Evolutionary conservation across 805 yeast genomes (phyloP).

Genomic region (Metschnikowia lochheadii): DNA sequence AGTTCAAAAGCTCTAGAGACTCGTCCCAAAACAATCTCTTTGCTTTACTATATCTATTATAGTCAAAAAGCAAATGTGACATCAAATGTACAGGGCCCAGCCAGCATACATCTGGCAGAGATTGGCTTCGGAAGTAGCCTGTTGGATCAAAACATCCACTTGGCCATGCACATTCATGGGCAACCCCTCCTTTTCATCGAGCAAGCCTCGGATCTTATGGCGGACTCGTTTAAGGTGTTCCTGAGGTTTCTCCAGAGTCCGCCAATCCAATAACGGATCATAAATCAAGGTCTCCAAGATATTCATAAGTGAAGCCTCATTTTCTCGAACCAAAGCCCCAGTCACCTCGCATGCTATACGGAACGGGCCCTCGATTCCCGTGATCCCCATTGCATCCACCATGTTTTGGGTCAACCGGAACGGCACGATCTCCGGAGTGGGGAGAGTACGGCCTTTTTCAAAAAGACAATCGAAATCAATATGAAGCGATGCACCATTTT

Average conservation of each 20-base stretch:
- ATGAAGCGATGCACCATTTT: constrained; percentile 77
- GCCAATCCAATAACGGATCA: constrained; percentile 88
- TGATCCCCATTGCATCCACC: constrained; percentile 84
- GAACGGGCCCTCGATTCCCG: constrained; percentile 87
- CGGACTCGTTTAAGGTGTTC: constrained; percentile 69
- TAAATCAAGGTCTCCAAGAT: constrained; percentile 87
- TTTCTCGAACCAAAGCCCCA: constrained; percentile 60
- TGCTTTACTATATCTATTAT: too few species aligned
- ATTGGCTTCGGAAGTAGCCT: constrained; percentile 68
- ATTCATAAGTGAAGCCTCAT: constrained; percentile 84
- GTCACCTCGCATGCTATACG: constrained; percentile 85
- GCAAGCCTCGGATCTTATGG: constrained; percentile 77
- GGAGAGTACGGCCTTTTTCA: constrained; percentile 71
- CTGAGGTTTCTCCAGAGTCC: constrained; percentile 49
- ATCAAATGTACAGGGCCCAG: constrained; percentile 52
- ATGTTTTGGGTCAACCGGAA: constrained; percentile 86
- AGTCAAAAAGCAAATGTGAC: too few species aligned
- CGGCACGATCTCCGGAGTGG: constrained; percentile 91
- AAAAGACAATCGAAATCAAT: constrained; percentile 97
- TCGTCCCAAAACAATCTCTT: too few species aligned
- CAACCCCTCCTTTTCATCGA: constrained; percentile 72
- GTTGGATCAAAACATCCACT: constrained; percentile 82
- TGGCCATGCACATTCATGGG: constrained; percentile 91
- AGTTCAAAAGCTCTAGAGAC: too few species aligned
- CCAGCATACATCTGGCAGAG: constrained; percentile 89